Evolutionary conservation across 768 basidiomycete species (phyloP).

Genomic region (Fibroporia radiculosa): DNA sequence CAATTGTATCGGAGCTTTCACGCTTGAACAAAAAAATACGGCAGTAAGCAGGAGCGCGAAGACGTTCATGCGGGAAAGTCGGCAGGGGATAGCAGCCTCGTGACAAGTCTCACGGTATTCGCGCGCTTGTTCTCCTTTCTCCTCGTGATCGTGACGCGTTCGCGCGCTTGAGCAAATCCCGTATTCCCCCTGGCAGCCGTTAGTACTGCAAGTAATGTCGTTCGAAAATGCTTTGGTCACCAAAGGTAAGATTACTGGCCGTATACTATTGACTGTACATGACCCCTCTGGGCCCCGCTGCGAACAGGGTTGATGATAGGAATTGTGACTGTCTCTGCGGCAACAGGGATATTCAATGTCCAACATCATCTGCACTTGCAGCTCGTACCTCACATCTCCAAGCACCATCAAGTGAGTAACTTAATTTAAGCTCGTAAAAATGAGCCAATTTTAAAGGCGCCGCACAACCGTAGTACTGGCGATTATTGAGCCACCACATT

Average conservation of each 20-base stretch:
- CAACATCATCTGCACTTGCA: conserved; percentile 88
- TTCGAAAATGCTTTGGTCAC: conserved; percentile 81
- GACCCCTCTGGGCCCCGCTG: neutral
- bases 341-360: conserved; percentile 72
- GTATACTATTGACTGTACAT: neutral
- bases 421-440: conserved; percentile 17
- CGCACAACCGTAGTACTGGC: conserved; percentile 89
- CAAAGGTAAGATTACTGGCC: conserved; percentile 43
- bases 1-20: too few species aligned
- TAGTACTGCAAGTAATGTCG: too few species aligned
- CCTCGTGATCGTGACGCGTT: too few species aligned
- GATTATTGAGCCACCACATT: conserved; percentile 63
- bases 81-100: too few species aligned
- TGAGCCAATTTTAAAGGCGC: neutral
- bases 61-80: too few species aligned
- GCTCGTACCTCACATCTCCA: conserved; percentile 84
- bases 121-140: too few species aligned
- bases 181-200: neutral
- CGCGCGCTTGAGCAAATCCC: too few species aligned
- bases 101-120: too few species aligned
- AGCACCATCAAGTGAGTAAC: conserved; percentile 69
- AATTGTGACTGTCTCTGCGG: conserved; percentile 62
- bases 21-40: too few species aligned
- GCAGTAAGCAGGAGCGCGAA: too few species aligned
- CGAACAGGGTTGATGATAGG: conserved; percentile 67